Base-by-base conservation (phyloP, 1,284 basidiomycete species). In the Sporisorium sorghi region DNA sequence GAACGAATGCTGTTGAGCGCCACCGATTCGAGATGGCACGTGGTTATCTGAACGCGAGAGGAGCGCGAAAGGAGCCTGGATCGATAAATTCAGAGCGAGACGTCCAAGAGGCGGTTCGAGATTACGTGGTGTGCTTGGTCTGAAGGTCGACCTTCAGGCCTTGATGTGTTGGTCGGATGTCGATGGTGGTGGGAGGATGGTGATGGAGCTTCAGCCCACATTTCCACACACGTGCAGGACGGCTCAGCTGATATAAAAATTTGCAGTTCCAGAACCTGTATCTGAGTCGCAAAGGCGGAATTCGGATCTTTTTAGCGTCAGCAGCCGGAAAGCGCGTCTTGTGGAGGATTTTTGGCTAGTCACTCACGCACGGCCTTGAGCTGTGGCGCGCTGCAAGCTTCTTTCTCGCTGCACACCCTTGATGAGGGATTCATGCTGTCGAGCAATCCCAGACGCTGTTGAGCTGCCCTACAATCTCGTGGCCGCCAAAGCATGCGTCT, bases 401-500 rank as follows among this genome's bases (percentile, higher is more conserved):
- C 17, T 28, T 17, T 23, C 21, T 43, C 21, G 40, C 19, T 23
- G 40, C 21, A 12, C 40, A n/a, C 40, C 5, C 12, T 14, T 9
- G 21, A 24, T 11, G 40, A 23, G 23, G 23, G 21, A 23, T n/a
- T n/a, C n/a, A 23, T 43, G 11, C 19, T 43, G 32, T 23, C 40
- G 40, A 43, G 40, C 40, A 24, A 21, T 14, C 21, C 23, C 21
- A 23, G 2, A 24, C 19, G 32, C 32, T 33, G 7, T 12, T 11
- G 11, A 9, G 10, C 12, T 33, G 32, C 32, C 12, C 2, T 67
- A 59, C 63, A 64, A 73, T 42, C 58, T 64, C 12, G n/a, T 63
- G 30, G 63, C 63, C 7, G 70, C 70, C 6, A 73, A 73, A 48
- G 43, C 48, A 14, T 67, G 59, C 26, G 57, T 73, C 43, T 73